Percentiles rank a stretch among this genome's conserved stretches.
Conservation (phyloP, 1,284 basidiomycete genomes). For the Megacollybia platyphylla region DNA sequence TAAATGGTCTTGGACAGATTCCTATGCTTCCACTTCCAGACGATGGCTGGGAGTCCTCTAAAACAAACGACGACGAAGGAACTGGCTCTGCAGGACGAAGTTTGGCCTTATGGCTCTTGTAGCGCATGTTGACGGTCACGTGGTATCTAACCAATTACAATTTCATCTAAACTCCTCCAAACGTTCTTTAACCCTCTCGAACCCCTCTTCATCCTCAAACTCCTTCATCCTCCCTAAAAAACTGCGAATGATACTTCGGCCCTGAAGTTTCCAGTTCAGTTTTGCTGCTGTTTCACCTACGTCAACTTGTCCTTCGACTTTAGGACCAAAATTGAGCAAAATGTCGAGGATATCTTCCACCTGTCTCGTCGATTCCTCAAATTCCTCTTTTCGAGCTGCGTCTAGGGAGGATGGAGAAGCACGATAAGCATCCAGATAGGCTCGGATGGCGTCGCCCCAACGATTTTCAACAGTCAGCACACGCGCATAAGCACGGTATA, state of each 20-base stretch:
- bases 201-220: constrained; percentile 84
- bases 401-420: constrained; percentile 47
- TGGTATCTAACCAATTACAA: too few species aligned
- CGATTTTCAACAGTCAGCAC: constrained; percentile 59
- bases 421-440: constrained; percentile 77
- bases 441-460: constrained; percentile 70
- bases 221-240: constrained; percentile 77
- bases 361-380: constrained; percentile 54
- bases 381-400: constrained; percentile 45
- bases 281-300: too few species aligned
- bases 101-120: too few species aligned
- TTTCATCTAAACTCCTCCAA: constrained; percentile 32
- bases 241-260: constrained; percentile 75
- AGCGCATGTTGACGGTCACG: too few species aligned
- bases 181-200: constrained; percentile 52
- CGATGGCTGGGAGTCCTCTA: too few species aligned
- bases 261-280: constrained; percentile 75
- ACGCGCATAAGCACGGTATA: constrained; percentile 76
- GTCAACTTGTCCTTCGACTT: constrained; percentile 24
- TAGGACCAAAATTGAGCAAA: constrained; percentile 72
- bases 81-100: too few species aligned
- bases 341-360: constrained; percentile 78
- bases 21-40: neutral
- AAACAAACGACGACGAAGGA: too few species aligned
- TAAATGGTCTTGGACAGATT: neutral